Evolutionary conservation across 1,139 yeast species (phyloP).

Genomic region (Groenewaldozyma auringiensis): DNA sequence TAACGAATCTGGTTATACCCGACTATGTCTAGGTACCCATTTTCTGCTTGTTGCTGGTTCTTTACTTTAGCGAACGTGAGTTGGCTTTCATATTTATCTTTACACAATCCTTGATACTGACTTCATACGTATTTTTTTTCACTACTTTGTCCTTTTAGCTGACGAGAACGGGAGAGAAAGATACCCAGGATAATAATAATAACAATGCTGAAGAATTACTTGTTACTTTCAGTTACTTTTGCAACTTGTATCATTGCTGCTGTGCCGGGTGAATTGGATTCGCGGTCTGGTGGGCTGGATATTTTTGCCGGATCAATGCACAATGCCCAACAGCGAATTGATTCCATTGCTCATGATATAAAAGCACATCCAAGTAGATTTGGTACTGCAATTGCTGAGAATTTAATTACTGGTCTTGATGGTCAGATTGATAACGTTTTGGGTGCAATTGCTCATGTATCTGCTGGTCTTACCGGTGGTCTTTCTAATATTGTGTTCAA

Average conservation of each 20-base stretch:
- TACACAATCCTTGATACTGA: too few species aligned
- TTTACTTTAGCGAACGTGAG: too few species aligned
- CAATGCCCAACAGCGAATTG: conserved; percentile 21
- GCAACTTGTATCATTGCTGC: conserved; percentile 1
- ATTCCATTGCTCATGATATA: conserved; percentile 16
- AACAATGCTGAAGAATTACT: neutral
- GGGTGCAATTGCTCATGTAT: conserved; percentile 20
- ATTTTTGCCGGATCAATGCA: conserved; percentile 2
- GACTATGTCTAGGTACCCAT: too few species aligned
- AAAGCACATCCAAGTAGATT: conserved; percentile 21
- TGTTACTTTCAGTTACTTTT: neutral
- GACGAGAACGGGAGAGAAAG: neutral
- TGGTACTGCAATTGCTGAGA: conserved; percentile 21
- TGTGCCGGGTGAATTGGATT: neutral
- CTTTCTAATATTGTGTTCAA: conserved; percentile 20
- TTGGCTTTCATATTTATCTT: too few species aligned
- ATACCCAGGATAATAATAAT: too few species aligned
- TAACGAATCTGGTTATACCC: neutral
- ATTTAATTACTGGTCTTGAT: conserved; percentile 27
- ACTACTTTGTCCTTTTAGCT: neutral
- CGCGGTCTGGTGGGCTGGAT: neutral
- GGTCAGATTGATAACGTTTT: conserved; percentile 29
- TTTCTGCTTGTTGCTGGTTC: neutral
- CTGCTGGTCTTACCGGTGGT: conserved; percentile 24
- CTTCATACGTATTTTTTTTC: neutral